A percentile compares a stretch with the other conserved stretches of the same genome.
Evolutionary conservation across 371 early-diverging fungal species (phyloP).

Genomic region (Mucor piriformis): DNA sequence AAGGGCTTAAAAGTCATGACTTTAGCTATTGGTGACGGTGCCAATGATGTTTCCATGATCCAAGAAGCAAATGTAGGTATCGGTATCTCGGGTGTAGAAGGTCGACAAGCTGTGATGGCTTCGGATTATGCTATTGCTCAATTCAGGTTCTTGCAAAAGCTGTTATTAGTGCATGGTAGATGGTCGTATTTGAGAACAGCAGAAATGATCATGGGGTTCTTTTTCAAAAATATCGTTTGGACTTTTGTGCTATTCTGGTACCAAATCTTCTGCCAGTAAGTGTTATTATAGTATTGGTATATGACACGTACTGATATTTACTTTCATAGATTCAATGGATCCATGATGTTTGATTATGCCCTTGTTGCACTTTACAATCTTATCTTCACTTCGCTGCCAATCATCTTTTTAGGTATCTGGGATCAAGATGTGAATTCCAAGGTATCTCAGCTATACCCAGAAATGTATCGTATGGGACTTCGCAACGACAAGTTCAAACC

Average conservation of each 20-base stretch:
- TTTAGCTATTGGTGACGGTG: constrained; percentile 88
- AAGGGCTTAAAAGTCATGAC: constrained; percentile 74
- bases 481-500: constrained; percentile 80
- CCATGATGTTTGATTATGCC: constrained; percentile 78
- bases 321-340: constrained; percentile 48
- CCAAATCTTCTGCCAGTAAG: constrained; percentile 75
- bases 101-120: constrained; percentile 89
- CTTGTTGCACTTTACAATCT: constrained; percentile 76
- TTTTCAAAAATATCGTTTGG: constrained; percentile 84
- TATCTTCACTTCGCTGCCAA: constrained; percentile 75
- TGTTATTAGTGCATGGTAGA: constrained; percentile 83
- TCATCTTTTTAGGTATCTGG: constrained; percentile 79
- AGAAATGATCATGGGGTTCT: constrained; percentile 77
- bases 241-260: constrained; percentile 81
- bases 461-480: constrained; percentile 87
- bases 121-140: constrained; percentile 90
- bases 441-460: constrained; percentile 77
- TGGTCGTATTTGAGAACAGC: constrained; percentile 84
- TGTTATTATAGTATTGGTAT: not conserved
- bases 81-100: constrained; percentile 94
- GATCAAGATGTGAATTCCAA: constrained; percentile 88
- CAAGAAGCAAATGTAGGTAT: constrained; percentile 90
- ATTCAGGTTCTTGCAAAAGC: constrained; percentile 73
- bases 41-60: constrained; percentile 96
- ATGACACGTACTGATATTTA: not conserved